phyloP scores from a whole-genome alignment of 2,329 filamentous ascomycete species.

The Calonectria leucothoes region DNA sequence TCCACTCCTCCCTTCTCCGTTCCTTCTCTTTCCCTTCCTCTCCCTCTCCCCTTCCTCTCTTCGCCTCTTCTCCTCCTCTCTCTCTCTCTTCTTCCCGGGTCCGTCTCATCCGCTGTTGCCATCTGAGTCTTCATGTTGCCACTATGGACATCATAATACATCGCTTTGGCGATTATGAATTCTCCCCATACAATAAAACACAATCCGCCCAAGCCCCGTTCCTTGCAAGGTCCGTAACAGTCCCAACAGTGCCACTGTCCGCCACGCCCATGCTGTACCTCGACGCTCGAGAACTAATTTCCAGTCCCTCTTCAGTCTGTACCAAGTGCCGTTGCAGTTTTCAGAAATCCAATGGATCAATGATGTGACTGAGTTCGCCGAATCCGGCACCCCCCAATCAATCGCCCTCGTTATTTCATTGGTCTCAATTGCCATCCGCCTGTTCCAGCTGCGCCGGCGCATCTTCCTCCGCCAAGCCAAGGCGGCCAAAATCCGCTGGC shows the following conservation, averaged over 20 bases:
- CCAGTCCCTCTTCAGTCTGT: constrained; percentile 18
- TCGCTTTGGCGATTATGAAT: constrained; percentile 45
- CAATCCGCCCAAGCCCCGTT: constrained; percentile 29
- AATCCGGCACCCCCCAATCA: constrained; percentile 55
- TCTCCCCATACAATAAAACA: constrained; percentile 42
- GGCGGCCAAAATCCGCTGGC: constrained; percentile 53
- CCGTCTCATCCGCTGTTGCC: not conserved
- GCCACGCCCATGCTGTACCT: not conserved
- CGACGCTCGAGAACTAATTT: constrained; percentile 15
- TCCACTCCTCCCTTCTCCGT: not conserved
- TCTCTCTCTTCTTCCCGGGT: not conserved
- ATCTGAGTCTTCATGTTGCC: constrained; percentile 26
- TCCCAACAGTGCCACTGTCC: not conserved
- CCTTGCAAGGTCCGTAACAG: constrained; percentile 33
- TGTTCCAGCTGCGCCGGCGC: constrained; percentile 47
- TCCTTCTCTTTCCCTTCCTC: not conserved
- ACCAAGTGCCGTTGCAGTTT: constrained; percentile 27
- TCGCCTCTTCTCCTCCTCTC: not conserved
- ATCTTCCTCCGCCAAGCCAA: constrained; percentile 42
- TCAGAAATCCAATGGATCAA: constrained; percentile 52
- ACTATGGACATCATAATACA: constrained; percentile 48
- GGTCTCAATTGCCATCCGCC: constrained; percentile 47
- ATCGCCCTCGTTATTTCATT: constrained; percentile 51
- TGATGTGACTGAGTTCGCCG: constrained; percentile 51
- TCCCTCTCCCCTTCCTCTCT: not conserved